Evolutionary conservation across 208 protist genomes (phyloP), one percentile per base, ranked within the genome.

Genomic region (Dictyostelium gargantuum): DNA sequence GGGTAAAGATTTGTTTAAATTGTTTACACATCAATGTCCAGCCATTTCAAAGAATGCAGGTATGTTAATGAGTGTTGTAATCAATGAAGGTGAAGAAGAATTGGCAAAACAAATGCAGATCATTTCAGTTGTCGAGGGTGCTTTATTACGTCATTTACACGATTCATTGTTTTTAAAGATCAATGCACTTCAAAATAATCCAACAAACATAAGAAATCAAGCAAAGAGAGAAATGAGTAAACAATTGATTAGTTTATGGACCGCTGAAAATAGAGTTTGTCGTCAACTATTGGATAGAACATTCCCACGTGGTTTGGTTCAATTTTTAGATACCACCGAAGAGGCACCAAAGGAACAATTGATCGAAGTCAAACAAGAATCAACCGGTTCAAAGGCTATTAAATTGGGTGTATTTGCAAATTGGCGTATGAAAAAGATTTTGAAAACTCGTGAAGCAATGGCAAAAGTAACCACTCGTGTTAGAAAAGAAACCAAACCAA

Each of bases 261-360:
- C 97, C 6, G 96, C 96, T 76, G 81, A 96, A 63, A 97, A 98
- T 92, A 85, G 86, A 6, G 63, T 95, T 38, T 95, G 95, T 70
- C 97, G 98, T 85, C 96, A 98, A 77, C 86, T 98, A n/a, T 84
- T 98, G 42, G 96, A 97, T 5, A 95, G 97, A 44, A 97, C 98
- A 94, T 91, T 98, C 42, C 98, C 98, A 3, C 70, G 97, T 23
- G 95, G 97, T 26, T 92, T 98, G 52, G 94, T 98, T 40, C 85
- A 91, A 44, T 98, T 97, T 74, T 85, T 98, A 72, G 97, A 98
- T n/a, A 35, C 54, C 23, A 38, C 52, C 6, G 85, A 92, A 52
- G 85, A 81, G 6, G 70, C 85, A 85, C 97, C 96, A 6, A 84
- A 95, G 1, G 95, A 98, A 48, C 70, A 94, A 44, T 91, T 96